phyloP scores from a whole-genome alignment of 192 early-diverging fungal species.

The Coemansia sp. region DNA sequence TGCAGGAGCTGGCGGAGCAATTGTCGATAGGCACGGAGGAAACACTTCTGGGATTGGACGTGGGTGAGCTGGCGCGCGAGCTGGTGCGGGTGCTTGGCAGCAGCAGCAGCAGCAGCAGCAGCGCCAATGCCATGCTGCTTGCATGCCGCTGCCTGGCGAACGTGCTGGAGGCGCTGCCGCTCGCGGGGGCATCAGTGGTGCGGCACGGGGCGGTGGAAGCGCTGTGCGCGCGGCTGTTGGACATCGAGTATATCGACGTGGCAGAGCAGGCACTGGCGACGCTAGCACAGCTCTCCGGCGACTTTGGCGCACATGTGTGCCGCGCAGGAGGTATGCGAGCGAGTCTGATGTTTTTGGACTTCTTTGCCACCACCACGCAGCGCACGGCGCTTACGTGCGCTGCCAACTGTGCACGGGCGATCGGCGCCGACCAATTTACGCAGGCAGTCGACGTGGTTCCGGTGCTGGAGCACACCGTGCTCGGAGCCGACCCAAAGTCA shows the following conservation, averaged over 20 bases:
- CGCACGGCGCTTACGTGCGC: constrained; percentile 75
- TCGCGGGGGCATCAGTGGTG: constrained; percentile 61
- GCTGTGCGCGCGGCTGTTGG: constrained; percentile 72
- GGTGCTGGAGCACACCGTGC: constrained; percentile 67
- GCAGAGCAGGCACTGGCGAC: constrained; percentile 82
- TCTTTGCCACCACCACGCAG: constrained; percentile 84
- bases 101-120: constrained; percentile 56
- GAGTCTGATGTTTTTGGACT: constrained; percentile 82
- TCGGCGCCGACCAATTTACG: constrained; percentile 56
- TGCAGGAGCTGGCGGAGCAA: constrained; percentile 80
- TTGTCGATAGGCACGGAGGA: constrained; percentile 79
- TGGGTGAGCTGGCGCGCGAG: constrained; percentile 65
- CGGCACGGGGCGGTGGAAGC: constrained; percentile 67
- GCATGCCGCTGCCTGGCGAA: constrained; percentile 90
- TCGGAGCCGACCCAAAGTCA: constrained; percentile 70
- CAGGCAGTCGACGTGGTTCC: constrained; percentile 69
- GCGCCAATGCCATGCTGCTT: constrained; percentile 81
- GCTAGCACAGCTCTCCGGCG: constrained; percentile 68
- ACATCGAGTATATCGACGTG: constrained; percentile 90
- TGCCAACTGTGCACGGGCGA: constrained; percentile 61
- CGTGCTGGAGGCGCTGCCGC: constrained; percentile 84
- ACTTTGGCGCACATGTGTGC: constrained; percentile 30
- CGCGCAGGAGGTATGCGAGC: constrained; percentile 73
- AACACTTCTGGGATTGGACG: constrained; percentile 62
- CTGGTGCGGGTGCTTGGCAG: constrained; percentile 65